Percentiles rank a stretch among this genome's conserved stretches.
Conservation (phyloP, 2,329 filamentous ascomycete genomes). For the Trichoderma oligosporum region DNA sequence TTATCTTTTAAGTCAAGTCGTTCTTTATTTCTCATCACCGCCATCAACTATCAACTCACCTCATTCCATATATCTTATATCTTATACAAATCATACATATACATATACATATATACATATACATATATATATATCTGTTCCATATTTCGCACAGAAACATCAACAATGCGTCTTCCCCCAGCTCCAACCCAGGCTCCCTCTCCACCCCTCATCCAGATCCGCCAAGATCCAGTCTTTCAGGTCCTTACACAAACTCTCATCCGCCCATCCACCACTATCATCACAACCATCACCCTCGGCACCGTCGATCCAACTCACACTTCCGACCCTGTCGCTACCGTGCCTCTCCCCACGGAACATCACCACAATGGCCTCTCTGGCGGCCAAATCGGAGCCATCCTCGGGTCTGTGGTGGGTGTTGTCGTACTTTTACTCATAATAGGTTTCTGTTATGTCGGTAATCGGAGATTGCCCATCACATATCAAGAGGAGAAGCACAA, state of each 20-base stretch:
- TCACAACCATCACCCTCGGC: constrained; percentile 34
- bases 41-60: background rate
- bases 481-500: constrained; percentile 9
- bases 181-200: constrained; percentile 13
- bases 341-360: background rate
- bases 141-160: background rate
- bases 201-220: constrained; percentile 23
- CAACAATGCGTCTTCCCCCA: constrained; percentile 10
- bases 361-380: constrained; percentile 30
- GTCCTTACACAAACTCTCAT: constrained; percentile 39
- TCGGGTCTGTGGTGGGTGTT: constrained; percentile 39
- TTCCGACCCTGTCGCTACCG: constrained; percentile 18
- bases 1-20: background rate
- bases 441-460: constrained; percentile 30
- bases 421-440: constrained; percentile 34
- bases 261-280: constrained; percentile 36
- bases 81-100: no score
- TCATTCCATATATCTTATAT: background rate
- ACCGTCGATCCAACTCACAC: constrained; percentile 12
- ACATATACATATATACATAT: no score
- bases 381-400: constrained; percentile 40
- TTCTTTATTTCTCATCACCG: background rate
- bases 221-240: constrained; percentile 25
- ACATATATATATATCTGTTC: no score
- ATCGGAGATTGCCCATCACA: background rate